These are phyloP conservation scores for Sapria himalayana DNA, from an alignment of 345 rosid species.

Conservation along the genomic window DNA sequence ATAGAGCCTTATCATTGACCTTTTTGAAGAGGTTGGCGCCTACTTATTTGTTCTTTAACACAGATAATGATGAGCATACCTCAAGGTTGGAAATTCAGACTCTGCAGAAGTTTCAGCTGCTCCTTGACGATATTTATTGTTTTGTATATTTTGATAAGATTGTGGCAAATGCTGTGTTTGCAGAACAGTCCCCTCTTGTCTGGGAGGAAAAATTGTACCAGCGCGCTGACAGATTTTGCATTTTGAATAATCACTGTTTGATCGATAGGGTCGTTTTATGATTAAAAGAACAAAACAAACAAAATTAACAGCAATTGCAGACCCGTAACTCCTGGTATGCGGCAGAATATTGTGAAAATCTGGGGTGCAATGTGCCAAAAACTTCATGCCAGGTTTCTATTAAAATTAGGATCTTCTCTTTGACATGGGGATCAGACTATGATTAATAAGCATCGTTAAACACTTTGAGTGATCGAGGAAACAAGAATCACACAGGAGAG, in stretches of 20 bases:
- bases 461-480: slow-evolving; percentile 12
- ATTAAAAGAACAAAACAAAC: slow-evolving; percentile 1
- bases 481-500: neutral
- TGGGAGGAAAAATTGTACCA: slow-evolving; percentile 94
- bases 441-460: slow-evolving; percentile 14
- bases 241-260: slow-evolving; percentile 5
- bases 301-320: slow-evolving; percentile 13
- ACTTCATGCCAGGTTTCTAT: slow-evolving; percentile 99
- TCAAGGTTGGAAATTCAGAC: slow-evolving; percentile 73
- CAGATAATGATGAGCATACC: too few relatives aligned
- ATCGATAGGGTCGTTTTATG: slow-evolving; percentile 5
- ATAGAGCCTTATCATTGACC: neutral
- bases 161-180: slow-evolving; percentile 82
- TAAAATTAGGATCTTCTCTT: slow-evolving; percentile 76
- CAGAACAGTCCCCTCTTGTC: slow-evolving; percentile 81
- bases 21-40: too few relatives aligned
- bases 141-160: slow-evolving; percentile 60
- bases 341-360: slow-evolving; percentile 94
- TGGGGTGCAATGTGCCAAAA: slow-evolving; percentile 89
- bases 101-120: slow-evolving; percentile 56
- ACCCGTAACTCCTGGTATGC: slow-evolving; percentile 98
- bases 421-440: slow-evolving; percentile 76
- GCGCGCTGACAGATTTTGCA: slow-evolving; percentile 42
- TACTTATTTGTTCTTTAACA: too few relatives aligned
- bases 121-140: slow-evolving; percentile 31